Conservation (phyloP, 257 asterid genomes). For the Solanum habrochaites region DNA sequence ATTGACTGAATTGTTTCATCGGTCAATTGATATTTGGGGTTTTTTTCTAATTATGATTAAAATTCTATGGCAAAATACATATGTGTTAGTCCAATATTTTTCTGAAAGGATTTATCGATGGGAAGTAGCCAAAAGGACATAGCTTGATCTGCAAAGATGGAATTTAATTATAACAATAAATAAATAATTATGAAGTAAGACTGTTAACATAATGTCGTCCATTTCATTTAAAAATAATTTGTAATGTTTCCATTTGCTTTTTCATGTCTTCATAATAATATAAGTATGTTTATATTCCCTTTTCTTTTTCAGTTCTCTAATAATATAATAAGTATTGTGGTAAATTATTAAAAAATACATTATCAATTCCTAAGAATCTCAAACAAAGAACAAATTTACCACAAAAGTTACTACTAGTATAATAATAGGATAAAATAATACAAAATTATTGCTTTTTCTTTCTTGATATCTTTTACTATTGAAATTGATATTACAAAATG, state of each 20-base stretch:
- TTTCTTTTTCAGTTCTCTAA: neutral
- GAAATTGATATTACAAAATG: neutral
- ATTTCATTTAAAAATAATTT: neutral
- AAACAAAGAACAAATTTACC: neutral
- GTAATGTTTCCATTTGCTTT: neutral
- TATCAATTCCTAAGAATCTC: neutral
- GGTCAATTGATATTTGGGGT: neutral
- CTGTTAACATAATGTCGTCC: neutral
- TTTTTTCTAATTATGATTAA: neutral
- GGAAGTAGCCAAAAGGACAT: fast-evolving
- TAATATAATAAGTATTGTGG: neutral
- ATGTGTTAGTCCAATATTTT: neutral
- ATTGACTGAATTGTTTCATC: neutral
- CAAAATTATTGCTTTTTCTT: neutral
- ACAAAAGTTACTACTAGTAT: neutral
- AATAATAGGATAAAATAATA: neutral
- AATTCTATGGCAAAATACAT: neutral
- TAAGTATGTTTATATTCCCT: neutral
- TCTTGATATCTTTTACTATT: neutral
- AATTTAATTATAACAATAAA: neutral
- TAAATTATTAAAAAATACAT: neutral
- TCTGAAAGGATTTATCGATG: neutral
- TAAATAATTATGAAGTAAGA: neutral
- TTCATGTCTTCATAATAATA: neutral
- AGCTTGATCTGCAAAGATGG: neutral